Conservation (phyloP, 2,329 filamentous ascomycete genomes). For the Pseudogymnoascus sp. region DNA sequence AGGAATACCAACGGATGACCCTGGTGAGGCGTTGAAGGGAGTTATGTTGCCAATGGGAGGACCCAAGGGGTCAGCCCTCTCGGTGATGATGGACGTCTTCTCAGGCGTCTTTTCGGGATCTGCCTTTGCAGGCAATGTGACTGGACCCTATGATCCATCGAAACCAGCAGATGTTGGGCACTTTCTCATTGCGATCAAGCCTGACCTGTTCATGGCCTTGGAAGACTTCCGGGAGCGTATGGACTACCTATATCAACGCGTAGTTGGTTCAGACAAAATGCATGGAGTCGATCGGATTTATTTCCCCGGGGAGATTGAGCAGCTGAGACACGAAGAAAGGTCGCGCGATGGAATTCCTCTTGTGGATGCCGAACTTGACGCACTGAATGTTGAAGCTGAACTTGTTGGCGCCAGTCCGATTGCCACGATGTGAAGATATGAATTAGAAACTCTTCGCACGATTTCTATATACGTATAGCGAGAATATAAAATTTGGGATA, state of each 20-base stretch:
- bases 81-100: constrained; percentile 58
- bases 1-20: constrained; percentile 19
- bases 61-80: constrained; percentile 49
- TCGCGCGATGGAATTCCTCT: constrained; percentile 50
- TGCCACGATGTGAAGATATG: neutral
- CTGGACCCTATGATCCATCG: constrained; percentile 45
- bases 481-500: neutral
- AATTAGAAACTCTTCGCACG: neutral
- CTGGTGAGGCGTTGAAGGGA: constrained; percentile 18
- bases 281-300: constrained; percentile 50
- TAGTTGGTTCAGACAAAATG: constrained; percentile 46
- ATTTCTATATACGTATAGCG: neutral
- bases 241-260: constrained; percentile 45
- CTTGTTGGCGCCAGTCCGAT: constrained; percentile 30
- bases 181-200: constrained; percentile 67
- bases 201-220: constrained; percentile 63
- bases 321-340: constrained; percentile 43
- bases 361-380: constrained; percentile 46
- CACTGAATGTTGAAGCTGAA: constrained; percentile 45
- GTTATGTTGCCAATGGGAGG: constrained; percentile 42
- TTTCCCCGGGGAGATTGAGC: constrained; percentile 56
- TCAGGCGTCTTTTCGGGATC: constrained; percentile 49
- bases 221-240: constrained; percentile 61
- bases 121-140: constrained; percentile 50
- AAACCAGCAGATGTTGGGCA: constrained; percentile 59